Base-by-base conservation (phyloP, 345 rosid genomes). In the Citrus glauca region DNA sequence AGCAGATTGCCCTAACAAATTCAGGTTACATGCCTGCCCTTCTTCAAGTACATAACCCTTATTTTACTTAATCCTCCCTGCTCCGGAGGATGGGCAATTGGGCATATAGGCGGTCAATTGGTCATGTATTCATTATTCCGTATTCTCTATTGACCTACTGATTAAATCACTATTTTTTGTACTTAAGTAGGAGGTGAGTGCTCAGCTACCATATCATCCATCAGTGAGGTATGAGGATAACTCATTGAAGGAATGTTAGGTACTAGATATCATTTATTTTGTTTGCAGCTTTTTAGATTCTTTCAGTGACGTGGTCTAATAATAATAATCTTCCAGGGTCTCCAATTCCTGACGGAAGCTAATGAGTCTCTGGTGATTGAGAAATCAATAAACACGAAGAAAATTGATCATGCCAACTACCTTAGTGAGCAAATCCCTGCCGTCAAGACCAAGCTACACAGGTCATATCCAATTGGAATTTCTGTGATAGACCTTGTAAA, bases 391-490 rank as follows among this genome's bases (percentile, higher is more conserved):
- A 75, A 53, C 74, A 56, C 66, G 3, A 82, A 73, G 53, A 76
- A 80, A 84, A 79, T 69, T 57, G 82, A 81, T 65, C 32, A 78
- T 25, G 80, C 73, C 53, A 81, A 67, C 80, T 57, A 74, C 19
- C 28, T 80, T 27, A 78, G 72, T 28, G 87, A 76, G 67, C 86
- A 84, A 74, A 65, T 61, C 25, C 81, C 75, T 3, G 48, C 35
- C 32, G 27, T 78, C 25, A 87, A 76, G 80, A 84, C 81, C 63
- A 90, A 89, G 85, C 86, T 93, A 82, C 94, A 91, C 80, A 87
- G 96, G 84, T 80, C 92, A 56, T 93, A 83, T 82, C 85, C 88
- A 2, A 87, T 87, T 64, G 97, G 98, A 27, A 84, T 92, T 73
- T 89, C 98, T 79, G 86, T 90, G 89, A 83, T 82, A 27, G 89